Base-by-base conservation (phyloP, 345 rosid species). In the Microcos paniculata region DNA sequence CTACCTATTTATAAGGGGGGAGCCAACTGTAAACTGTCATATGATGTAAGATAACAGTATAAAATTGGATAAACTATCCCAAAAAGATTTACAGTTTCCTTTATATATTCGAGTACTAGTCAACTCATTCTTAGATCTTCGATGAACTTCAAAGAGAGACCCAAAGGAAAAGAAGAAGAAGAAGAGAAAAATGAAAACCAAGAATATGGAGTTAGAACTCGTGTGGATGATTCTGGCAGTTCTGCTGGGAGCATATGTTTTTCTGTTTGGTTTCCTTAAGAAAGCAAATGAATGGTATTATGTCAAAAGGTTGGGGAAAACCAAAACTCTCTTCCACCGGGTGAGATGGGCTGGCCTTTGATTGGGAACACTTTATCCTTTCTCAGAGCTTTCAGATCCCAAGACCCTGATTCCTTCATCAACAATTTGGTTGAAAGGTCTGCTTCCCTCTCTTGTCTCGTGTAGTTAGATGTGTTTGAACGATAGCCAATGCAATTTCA, bases 271-370 rank as follows among this genome's bases (percentile, higher is more conserved):
- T 16, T 14, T 48, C 5, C 18, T 48, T 14, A 48, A 77, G 76
- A 76, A 67, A 55, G 72, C 33, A 2, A 84, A 86, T 62, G 53
- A 73, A 46, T 85, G 86, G 86, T n/a, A 78, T 1, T 83, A 82
- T 26, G 82, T 74, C 58, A 58, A 67, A 1, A 65, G 42, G 19
- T 62, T 83, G 38, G 81, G 81, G 18, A 76, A 81, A 43, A 74
- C 62, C 67, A 74, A 43, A 68, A 77, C 10, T 33, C n/a, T 14
- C 83, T 84, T 18, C 89, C 86, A 40, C 87, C 86, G 0, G 86
- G 89, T 10, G 86, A 82, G 57, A 42, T 82, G 78, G 88, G 86
- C 1, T 84, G 82, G 86, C 87, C 86, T 66, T 68, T 82, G 45
- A 77, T 80, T 16, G 88, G 85, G 24, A 85, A 79, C 14, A 85